Evolutionary conservation across 2,329 filamentous ascomycete genomes (phyloP).

Genomic region (Cercospora zeina): DNA sequence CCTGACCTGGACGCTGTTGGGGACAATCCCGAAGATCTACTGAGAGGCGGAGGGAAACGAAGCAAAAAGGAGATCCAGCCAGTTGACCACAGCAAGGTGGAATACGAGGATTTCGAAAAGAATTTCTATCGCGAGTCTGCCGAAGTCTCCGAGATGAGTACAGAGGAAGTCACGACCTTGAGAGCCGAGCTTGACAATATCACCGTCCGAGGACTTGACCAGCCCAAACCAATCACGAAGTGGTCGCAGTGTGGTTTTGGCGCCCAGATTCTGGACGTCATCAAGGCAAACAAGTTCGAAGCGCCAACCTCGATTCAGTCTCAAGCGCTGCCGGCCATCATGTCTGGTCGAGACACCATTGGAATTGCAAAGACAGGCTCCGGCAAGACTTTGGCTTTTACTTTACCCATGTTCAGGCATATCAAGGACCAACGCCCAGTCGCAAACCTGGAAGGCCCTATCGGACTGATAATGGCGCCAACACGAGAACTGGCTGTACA

Average conservation of each 20-base stretch:
- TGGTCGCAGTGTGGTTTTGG: slow-evolving; percentile 95
- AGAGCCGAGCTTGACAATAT: slow-evolving; percentile 91
- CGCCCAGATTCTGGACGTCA: slow-evolving; percentile 80
- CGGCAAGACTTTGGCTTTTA: slow-evolving; percentile 93
- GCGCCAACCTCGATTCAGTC: slow-evolving; percentile 91
- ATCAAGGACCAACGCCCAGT: slow-evolving; percentile 89
- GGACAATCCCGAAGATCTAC: slow-evolving; percentile 63
- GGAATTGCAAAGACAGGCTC: slow-evolving; percentile 97
- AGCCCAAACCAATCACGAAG: slow-evolving; percentile 91
- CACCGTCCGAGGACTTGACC: slow-evolving; percentile 83
- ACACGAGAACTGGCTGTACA: slow-evolving; percentile 92
- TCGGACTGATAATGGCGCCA: slow-evolving; percentile 87
- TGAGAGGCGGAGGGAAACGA: slow-evolving; percentile 60
- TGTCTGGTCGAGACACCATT: slow-evolving; percentile 94
- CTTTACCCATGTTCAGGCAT: slow-evolving; percentile 95
- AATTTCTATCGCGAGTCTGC: slow-evolving; percentile 91
- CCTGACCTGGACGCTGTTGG: slow-evolving; percentile 63
- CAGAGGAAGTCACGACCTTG: slow-evolving; percentile 78
- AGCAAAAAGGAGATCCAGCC: slow-evolving; percentile 96
- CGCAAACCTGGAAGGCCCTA: slow-evolving; percentile 80
- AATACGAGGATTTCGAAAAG: slow-evolving; percentile 84
- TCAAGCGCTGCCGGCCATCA: slow-evolving; percentile 90
- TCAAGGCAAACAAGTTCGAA: slow-evolving; percentile 78
- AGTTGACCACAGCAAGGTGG: slow-evolving; percentile 81
- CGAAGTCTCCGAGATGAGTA: slow-evolving; percentile 78